Evolutionary conservation across 2,329 filamentous ascomycete species (phyloP).

Genomic region (Fusarium sp.): DNA sequence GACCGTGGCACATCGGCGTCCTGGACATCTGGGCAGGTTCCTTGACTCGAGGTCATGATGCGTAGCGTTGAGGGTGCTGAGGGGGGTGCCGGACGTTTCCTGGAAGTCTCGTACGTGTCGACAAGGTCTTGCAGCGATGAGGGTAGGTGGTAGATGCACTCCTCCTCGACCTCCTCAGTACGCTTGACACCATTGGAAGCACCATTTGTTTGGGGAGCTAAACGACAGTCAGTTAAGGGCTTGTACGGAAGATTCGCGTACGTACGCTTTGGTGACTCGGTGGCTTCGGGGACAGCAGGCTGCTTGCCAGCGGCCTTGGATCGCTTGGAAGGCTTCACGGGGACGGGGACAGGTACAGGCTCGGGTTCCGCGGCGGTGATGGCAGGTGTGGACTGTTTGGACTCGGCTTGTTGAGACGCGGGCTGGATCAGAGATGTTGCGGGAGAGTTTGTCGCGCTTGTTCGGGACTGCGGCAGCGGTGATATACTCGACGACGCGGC

Average conservation of each 20-base stretch:
- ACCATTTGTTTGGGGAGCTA: conserved; percentile 63
- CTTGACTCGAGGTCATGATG: conserved; percentile 81
- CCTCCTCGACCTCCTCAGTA: conserved; percentile 66
- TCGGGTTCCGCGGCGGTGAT: conserved; percentile 43
- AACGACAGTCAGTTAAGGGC: conserved; percentile 19
- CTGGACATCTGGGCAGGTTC: conserved; percentile 76
- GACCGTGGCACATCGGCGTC: conserved; percentile 87
- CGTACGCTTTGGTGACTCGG: conserved; percentile 60
- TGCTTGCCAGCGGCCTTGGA: conserved; percentile 61
- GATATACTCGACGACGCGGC: conserved; percentile 57
- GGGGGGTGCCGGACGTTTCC: conserved; percentile 72
- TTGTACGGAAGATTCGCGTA: neutral
- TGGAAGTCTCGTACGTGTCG: conserved; percentile 88
- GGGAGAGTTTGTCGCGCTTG: conserved; percentile 68
- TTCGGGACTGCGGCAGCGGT: conserved; percentile 66
- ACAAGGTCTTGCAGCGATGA: conserved; percentile 89
- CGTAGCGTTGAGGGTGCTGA: conserved; percentile 76
- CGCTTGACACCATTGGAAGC: conserved; percentile 64
- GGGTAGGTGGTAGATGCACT: conserved; percentile 94
- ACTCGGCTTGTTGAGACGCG: conserved; percentile 52
- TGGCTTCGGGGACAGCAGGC: conserved; percentile 54
- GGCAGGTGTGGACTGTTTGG: conserved; percentile 48
- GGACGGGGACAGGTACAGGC: conserved; percentile 41
- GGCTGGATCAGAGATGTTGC: conserved; percentile 62
- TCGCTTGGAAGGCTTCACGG: conserved; percentile 51